Evolutionary conservation across 768 basidiomycete species (phyloP), one percentile per base, ranked within the genome.

Genomic region (Termitomyces sp.): DNA sequence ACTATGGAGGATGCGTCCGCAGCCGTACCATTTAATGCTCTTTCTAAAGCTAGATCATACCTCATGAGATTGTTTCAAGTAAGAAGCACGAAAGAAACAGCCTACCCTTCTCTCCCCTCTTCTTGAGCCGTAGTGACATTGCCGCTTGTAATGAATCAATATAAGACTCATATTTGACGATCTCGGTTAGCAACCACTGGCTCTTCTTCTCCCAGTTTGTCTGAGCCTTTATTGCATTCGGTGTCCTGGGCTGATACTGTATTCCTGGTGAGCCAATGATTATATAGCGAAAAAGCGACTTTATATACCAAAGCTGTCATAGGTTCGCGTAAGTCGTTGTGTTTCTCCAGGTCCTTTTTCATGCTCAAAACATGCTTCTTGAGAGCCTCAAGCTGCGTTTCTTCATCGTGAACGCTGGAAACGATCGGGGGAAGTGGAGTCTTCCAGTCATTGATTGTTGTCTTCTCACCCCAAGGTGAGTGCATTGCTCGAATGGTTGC

Each of bases 111-210:
- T 98, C 93, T 35, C 96, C 96, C 57, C 94, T 85, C 73, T 89
- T 93, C 76, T 92, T 93, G 66, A 96, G 77, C 38, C 95, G 87
- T 46, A 96, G 80, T 9, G 80, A 78, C 88, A 95, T 96, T 40
- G 91, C 96, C 4, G 79, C 75, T 70, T 89, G 85, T 35, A 99
- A 81, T 7, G 94, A 92, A 65, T 96, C 94, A 58, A 96, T 89
- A 72, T 99, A 99, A 16, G 91, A 91, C 57, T 93, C 88, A 74
- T 98, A 98, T 73, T 98, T 98, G 70, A 94, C 92, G 45, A 94
- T 92, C 76, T 99, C 96, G 9, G 90, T 85, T 57, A 95, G 81
- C 51, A 98, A 77, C 72, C 92, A 92, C 69, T 92, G 88, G 3
- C 92, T 94, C 71, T 91, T 96, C 71, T 86, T 90, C 76, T 92